Evolutionary conservation across 345 rosid genomes (phyloP).

Genomic region (Populus simonii): DNA sequence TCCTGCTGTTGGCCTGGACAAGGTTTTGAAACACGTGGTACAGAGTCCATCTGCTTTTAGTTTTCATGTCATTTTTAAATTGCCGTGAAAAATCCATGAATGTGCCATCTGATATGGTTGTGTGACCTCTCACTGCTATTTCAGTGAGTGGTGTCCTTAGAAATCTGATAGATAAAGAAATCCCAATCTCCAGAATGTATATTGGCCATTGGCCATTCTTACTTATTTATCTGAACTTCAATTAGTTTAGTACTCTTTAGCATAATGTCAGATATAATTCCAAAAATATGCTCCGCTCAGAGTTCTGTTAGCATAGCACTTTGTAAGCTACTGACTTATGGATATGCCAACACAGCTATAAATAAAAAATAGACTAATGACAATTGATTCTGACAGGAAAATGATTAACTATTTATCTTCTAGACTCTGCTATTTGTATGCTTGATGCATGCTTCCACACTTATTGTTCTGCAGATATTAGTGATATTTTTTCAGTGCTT

Average conservation of each 20-base stretch:
- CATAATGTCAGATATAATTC: background rate
- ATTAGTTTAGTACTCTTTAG: background rate
- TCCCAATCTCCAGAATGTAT: too few species aligned
- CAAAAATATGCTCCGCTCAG: background rate
- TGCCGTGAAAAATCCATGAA: background rate
- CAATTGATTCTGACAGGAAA: too few species aligned
- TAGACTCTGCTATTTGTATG: background rate
- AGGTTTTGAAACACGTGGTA: conserved; percentile 75
- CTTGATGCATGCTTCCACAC: background rate
- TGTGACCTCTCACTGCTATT: background rate
- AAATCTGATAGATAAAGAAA: background rate
- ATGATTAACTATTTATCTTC: too few species aligned
- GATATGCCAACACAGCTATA: too few species aligned
- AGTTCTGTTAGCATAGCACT: too few species aligned
- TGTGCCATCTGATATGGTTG: background rate
- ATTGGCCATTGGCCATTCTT: background rate
- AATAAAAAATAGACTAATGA: too few species aligned
- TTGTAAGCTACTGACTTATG: too few species aligned
- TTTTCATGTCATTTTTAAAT: background rate
- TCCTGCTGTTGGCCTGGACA: conserved; percentile 65
- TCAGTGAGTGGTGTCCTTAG: background rate
- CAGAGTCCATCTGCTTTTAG: background rate
- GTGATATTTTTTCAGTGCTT: background rate
- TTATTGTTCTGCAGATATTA: background rate
- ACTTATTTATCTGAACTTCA: background rate